Percentiles rank a stretch among this genome's conserved stretches.
These are phyloP conservation scores for Trichaptum fuscoviolaceum DNA, from an alignment of 768 basidiomycete species.

Conservation along the genomic window DNA sequence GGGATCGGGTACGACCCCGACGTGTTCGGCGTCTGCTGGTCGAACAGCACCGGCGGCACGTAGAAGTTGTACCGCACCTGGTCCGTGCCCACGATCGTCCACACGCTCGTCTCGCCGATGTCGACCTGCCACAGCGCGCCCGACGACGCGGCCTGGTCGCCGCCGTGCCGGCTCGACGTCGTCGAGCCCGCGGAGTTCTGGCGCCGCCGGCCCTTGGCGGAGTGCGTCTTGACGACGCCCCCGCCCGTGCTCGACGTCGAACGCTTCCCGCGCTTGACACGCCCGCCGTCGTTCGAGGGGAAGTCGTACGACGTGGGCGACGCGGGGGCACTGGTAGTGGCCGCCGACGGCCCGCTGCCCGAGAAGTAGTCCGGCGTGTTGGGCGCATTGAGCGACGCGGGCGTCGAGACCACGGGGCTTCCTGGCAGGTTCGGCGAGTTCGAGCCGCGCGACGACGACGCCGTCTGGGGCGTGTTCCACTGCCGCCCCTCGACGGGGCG, in stretches of 20 bases:
- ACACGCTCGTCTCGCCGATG: conserved; percentile 89
- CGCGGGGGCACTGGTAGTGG: conserved; percentile 60
- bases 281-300: conserved; percentile 76
- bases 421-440: conserved; percentile 51
- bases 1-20: conserved; percentile 74
- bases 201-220: conserved; percentile 53
- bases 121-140: conserved; percentile 86
- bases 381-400: conserved; percentile 36
- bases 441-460: conserved; percentile 26
- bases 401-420: conserved; percentile 66
- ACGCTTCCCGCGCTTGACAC: conserved; percentile 75
- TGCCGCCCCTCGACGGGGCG: conserved; percentile 77
- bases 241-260: conserved; percentile 70
- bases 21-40: conserved; percentile 59
- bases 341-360: conserved; percentile 22
- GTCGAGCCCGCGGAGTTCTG: conserved; percentile 65
- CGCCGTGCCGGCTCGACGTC: conserved; percentile 61
- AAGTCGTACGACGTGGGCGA: conserved; percentile 59
- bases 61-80: conserved; percentile 94
- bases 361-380: conserved; percentile 63
- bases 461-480: conserved; percentile 53
- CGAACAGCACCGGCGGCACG: conserved; percentile 79
- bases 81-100: conserved; percentile 92
- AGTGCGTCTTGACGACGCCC: conserved; percentile 29
- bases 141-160: conserved; percentile 65